Evolutionary conservation across 768 basidiomycete species (phyloP), one percentile per base, ranked within the genome.

Genomic region (Sistotremastrum suecicum): DNA sequence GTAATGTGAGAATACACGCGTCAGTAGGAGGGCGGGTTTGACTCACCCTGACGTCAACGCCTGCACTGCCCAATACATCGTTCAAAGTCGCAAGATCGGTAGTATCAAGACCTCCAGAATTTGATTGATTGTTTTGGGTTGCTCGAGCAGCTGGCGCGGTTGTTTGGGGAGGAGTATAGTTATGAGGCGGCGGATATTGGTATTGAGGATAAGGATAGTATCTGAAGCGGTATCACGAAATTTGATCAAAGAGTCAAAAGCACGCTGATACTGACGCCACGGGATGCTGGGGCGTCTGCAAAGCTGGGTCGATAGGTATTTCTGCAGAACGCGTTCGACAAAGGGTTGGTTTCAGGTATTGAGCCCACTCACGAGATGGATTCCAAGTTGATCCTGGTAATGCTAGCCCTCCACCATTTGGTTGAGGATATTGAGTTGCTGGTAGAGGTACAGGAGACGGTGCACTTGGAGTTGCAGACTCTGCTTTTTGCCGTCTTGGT

Each of bases 51-150:
- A 90, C 64, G 63, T 90, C 87, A 5, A 90, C 85, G 7, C 87
- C 86, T 5, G 85, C 86, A 56, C 84, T 86, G 4, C 85, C 87
- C 1, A 90, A 63, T 3, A 85, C 87, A 53, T 90, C 86, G 46
- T 86, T 88, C 38, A 90, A 56, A 5, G 81, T 83, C 7, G 84
- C 75, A 34, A 88, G 74, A 54, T 88, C 85, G 3, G 78, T 63
- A 3, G 76, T 77, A 52, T 83, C 82, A 47, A 77, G 48, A 50
- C 20, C 66, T 1, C 62, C 63, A 39, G 59, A 60, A 36, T 51
- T 62, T 8, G 53, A 48, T 31, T 29, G 2, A 59, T 44, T n/a
- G 54, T 50, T 5, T 56, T 37, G 9, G 60, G 46, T 5, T 60
- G 56, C 43, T 9, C 51, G 29, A 5, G 47, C 44, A 3, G 59